These are phyloP conservation scores for Entomortierella lignicola DNA, from an alignment of 192 early-diverging fungal genomes.

Conservation along the genomic window DNA sequence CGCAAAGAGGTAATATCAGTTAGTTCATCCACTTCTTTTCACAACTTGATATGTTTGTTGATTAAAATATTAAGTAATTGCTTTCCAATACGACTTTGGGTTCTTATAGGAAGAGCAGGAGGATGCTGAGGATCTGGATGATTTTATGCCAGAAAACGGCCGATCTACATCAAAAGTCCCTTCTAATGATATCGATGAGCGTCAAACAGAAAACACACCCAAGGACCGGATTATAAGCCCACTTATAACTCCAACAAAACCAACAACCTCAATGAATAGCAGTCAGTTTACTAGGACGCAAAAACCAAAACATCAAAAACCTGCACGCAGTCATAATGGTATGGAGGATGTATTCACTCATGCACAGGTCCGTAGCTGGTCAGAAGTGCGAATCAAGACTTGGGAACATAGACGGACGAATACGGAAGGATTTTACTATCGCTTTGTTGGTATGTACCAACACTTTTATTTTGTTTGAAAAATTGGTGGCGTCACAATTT, in stretches of 20 bases:
- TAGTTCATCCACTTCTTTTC: too few species aligned
- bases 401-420: slow-evolving; percentile 61
- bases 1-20: slow-evolving; percentile 48
- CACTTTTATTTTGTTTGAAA: background rate
- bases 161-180: background rate
- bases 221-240: background rate
- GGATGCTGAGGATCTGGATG: background rate
- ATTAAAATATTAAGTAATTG: too few species aligned
- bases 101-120: slow-evolving; percentile 3
- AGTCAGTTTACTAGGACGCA: slow-evolving; percentile 3
- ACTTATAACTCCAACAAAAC: background rate
- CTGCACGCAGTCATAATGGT: slow-evolving; percentile 28
- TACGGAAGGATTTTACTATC: slow-evolving; percentile 65
- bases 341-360: slow-evolving; percentile 60
- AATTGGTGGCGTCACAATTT: too few species aligned
- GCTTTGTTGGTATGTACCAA: slow-evolving; percentile 61
- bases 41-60: too few species aligned
- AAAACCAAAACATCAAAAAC: slow-evolving; percentile 23
- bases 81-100: background rate
- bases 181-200: background rate
- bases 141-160: background rate
- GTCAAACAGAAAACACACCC: background rate
- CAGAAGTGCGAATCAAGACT: slow-evolving; percentile 60
- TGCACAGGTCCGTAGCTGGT: slow-evolving; percentile 57
- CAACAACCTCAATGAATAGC: slow-evolving; percentile 5